Evolutionary conservation across 192 early-diverging fungal species (phyloP), one percentile per base, ranked within the genome.

Genomic region (Linnemannia elongata): DNA sequence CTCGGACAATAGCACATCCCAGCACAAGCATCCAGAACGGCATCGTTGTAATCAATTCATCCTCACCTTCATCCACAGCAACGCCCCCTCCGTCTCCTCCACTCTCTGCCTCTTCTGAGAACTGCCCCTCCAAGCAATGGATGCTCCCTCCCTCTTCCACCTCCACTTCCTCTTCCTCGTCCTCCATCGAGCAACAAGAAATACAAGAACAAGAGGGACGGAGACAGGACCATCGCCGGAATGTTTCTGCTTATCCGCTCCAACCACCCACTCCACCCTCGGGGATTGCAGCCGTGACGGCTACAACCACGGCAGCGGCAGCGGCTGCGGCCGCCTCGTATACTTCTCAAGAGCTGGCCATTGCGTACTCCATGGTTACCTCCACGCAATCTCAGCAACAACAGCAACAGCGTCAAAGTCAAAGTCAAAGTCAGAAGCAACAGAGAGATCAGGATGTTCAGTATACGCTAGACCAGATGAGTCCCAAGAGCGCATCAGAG

Each of bases 361-460:
- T 80, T 68, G 79, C 79, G 13, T 80, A 74, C 44, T 80, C 79
- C 12, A 80, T 80, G 79, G 72, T 80, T 5, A 80, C 79, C 8
- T 80, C 79, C 17, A 80, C 79, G 18, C 79, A 39, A 66, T 45
- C 74, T 27, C 39, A 81, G 8, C 73, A 81, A 45, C 54, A 75
- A 27, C 72, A 80, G 35, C n/a, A 74, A 27, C 54, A 49, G 20
- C 66, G 35, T 6, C 44, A 45, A 45, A 15, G 44, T 45, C 47
- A 20, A 60, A 33, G 35, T 17, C 44, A 45, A 45, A 45, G 44
- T 45, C 47, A 20, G 72, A 33, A 41, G 52, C 69, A 47, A 74
- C 45, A 41, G 22, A 1, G 24, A 36, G 36, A n/a, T n/a, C 70
- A 30, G 49, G 49, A 52, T 52, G 3, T 6, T 5, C 49, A 52